Base-by-base conservation (phyloP, 2,329 filamentous ascomycete species). In the Colletotrichum sojae region DNA sequence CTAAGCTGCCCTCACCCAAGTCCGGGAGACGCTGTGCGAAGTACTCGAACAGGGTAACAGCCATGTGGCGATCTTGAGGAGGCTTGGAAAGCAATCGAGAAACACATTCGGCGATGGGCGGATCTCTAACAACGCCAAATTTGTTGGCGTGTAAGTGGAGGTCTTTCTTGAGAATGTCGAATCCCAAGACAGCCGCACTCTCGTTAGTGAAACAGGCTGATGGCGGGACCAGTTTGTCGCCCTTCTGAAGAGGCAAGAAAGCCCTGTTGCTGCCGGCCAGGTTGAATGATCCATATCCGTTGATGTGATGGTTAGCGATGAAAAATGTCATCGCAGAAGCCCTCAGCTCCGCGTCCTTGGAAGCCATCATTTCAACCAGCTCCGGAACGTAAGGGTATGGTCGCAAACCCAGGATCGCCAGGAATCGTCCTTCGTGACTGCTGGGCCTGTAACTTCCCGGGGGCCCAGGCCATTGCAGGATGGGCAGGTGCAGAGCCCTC, bases 51-150 rank as follows among this genome's bases (percentile, higher is more conserved):
- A 97, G 78, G 3, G 86, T 85, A 48, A 89, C 86, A 0, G 95
- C 96, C 67, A 91, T 89, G 8, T 83, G 80, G 22, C 87, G 85
- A 46, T 87, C 90, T 64, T 85, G 85, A 1, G 96, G 95, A 39
- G 95, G 94, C 3, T 87, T 88, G 36, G 87, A 86, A 31, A 95
- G 83, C 48, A 99, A 83, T 27, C 89, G 87, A 48, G 92, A 90
- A 13, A 97, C 88, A 76, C 94, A 97, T 27, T 91, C 89, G 1
- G 85, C 84, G 70, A 98, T 92, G 0, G 91, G 89, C 0, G 97
- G 96, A 78, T 99, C 91, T 61, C 88, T 82, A n/a, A 88, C 87
- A 5, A 99, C 94, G 1, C 94, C 95, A 75, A 99, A 94, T 52
- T 70, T 72, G 31, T 79, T 84, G 16, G 94, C 93, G 82, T 98